Base-by-base conservation (phyloP, 2,329 filamentous ascomycete genomes). In the Periconia sp. region DNA sequence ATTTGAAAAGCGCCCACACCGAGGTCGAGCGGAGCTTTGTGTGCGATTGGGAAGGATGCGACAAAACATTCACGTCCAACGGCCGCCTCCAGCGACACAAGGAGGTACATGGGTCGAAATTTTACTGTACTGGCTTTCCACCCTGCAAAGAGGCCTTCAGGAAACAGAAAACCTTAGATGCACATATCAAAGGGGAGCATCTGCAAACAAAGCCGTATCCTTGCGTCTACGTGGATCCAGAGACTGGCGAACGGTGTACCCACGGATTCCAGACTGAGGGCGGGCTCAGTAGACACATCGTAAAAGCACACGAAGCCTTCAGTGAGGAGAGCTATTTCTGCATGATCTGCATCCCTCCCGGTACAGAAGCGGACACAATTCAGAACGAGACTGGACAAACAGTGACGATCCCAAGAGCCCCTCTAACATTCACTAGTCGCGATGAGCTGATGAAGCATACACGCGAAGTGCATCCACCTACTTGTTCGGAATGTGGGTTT, bases 151-250 rank as follows among this genome's bases (percentile, higher is more conserved):
- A 89, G 70, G 84, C 83, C 15, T 97, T 96, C 68, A 83, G 92
- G 48, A 96, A 96, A 70, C 87, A 90, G 65, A 85, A 90, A 53
- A 95, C 91, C 0, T 78, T 96, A 12, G 84, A 92, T 65, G 85
- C 88, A 37, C 92, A 97, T 65, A 82, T 96, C 50, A 83, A 86
- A 40, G 82, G 83, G 8, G 86, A 85, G 10, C 92, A 97, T 67
- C 73, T 92, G 26, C 77, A 85, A 19, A 71, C 86, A 46, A 83
- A 86, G 32, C 84, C 89, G 0, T 95, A 85, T 59, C 77, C 78
- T 4, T 97, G 92, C 67, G 74, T 77, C 1, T 77, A 86, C 43
- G 53, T 78, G n/a, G 73, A 84, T 50, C 65, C 73, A 15, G 65
- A 67, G 4, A 82, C 80, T 0, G 77, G 76, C 6, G 65, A 78